Percentiles rank a stretch among this genome's conserved stretches.
Evolutionary conservation across 768 basidiomycete genomes (phyloP).

Genomic region (Thelephora aurantiotincta): DNA sequence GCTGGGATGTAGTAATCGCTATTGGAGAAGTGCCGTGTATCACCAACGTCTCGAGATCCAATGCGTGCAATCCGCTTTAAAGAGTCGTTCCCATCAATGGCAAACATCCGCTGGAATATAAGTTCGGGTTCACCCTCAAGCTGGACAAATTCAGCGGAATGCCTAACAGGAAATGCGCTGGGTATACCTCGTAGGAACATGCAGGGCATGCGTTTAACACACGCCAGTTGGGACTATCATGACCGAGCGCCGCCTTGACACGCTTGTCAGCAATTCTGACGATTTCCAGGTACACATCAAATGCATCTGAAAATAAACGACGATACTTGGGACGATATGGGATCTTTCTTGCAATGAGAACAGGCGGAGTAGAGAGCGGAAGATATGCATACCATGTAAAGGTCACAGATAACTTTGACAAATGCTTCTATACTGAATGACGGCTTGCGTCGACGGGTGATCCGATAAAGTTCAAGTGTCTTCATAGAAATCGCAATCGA

Average conservation of each 20-base stretch:
- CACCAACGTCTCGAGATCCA: constrained; percentile 8
- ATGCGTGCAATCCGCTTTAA: constrained; percentile 16
- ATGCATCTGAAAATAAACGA: constrained; percentile 16
- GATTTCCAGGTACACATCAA: constrained; percentile 22
- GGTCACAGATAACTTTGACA: constrained; percentile 7
- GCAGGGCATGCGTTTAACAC: constrained; percentile 21
- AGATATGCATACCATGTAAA: constrained; percentile 6
- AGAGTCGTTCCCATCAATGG: constrained; percentile 22
- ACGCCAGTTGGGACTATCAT: constrained; percentile 18
- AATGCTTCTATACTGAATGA: constrained; percentile 12
- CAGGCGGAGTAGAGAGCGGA: not conserved
- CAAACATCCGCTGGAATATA: constrained; percentile 11
- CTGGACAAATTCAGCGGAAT: constrained; percentile 8
- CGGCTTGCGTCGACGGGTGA: constrained; percentile 4
- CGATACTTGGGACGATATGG: constrained; percentile 14
- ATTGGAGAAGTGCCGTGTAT: constrained; percentile 9
- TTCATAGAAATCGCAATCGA: constrained; percentile 6
- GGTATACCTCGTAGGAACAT: constrained; percentile 21
- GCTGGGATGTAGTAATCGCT: constrained; percentile 15
- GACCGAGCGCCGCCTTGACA: constrained; percentile 14
- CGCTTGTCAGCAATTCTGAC: constrained; percentile 7
- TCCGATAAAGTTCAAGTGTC: constrained; percentile 8
- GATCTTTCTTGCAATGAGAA: constrained; percentile 8
- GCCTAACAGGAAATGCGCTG: no score
- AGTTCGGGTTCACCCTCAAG: constrained; percentile 19